These are phyloP conservation scores for Xylaria bambusicola DNA, from an alignment of 495 filamentous ascomycete genomes.

Conservation along the genomic window DNA sequence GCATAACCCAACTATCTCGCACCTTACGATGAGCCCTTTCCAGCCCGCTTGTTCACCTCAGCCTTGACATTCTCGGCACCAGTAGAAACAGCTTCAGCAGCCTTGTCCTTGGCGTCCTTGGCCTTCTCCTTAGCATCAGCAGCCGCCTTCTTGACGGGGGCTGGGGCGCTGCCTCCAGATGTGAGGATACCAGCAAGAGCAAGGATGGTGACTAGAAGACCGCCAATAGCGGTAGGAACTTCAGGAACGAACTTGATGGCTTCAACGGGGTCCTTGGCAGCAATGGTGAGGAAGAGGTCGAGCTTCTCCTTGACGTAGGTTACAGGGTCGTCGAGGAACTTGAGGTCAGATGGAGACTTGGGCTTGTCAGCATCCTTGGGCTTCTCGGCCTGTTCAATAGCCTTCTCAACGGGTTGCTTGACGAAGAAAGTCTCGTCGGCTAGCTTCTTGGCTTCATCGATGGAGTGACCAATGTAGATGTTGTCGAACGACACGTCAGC, in stretches of 20 bases:
- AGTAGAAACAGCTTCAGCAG: constrained; percentile 64
- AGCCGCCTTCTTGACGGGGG: constrained; percentile 56
- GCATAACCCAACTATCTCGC: background rate
- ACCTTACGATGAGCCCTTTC: constrained; percentile 46
- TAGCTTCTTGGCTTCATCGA: constrained; percentile 88
- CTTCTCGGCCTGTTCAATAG: constrained; percentile 77
- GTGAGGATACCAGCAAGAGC: constrained; percentile 63
- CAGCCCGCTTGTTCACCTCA: constrained; percentile 57
- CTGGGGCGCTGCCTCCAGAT: constrained; percentile 42
- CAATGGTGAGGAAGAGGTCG: constrained; percentile 81
- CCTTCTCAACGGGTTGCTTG: constrained; percentile 84
- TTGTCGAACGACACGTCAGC: constrained; percentile 99
- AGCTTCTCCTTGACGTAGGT: constrained; percentile 88
- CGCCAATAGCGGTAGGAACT: constrained; percentile 76
- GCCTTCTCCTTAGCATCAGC: constrained; percentile 75
- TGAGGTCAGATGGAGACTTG: constrained; percentile 69
- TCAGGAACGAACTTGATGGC: constrained; percentile 92
- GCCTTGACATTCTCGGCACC: constrained; percentile 67
- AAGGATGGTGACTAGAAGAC: constrained; percentile 67
- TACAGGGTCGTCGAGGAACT: constrained; percentile 92
- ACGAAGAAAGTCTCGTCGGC: constrained; percentile 89
- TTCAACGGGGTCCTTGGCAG: constrained; percentile 83
- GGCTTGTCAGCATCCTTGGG: constrained; percentile 72
- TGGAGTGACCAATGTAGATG: constrained; percentile 99
- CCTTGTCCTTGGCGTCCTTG: constrained; percentile 77